These are phyloP conservation scores for Alternaria ventricosa DNA, from an alignment of 2,329 filamentous ascomycete genomes.

Conservation along the genomic window DNA sequence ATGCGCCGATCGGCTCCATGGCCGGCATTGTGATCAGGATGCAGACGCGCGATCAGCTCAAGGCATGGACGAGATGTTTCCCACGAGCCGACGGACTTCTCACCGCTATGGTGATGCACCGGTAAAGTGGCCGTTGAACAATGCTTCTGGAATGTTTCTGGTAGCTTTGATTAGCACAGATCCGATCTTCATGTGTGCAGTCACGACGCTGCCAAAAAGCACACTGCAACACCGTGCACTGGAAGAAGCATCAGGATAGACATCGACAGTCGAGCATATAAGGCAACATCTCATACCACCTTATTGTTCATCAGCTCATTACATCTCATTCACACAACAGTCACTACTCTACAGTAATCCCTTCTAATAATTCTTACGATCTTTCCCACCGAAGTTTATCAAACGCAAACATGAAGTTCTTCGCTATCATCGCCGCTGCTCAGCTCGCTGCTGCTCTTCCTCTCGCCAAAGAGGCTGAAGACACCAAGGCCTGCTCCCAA, in stretches of 20 bases:
- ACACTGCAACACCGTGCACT: background rate
- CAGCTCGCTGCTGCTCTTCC: background rate
- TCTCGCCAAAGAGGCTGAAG: background rate
- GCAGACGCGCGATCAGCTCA: background rate
- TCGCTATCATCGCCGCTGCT: background rate
- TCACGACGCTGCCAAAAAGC: background rate
- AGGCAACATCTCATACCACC: background rate
- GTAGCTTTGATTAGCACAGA: background rate
- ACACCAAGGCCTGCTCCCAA: background rate
- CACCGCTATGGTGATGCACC: background rate
- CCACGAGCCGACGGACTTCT: background rate
- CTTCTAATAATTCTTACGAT: conserved; percentile 2
- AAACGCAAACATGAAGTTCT: background rate
- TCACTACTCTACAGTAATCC: background rate
- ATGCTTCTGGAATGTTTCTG: background rate
- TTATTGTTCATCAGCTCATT: background rate
- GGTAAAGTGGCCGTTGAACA: background rate
- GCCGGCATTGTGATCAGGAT: background rate
- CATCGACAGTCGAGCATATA: background rate
- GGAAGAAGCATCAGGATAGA: background rate
- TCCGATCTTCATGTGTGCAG: background rate
- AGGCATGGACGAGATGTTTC: background rate
- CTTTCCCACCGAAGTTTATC: background rate
- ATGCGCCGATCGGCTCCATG: background rate
- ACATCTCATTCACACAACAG: background rate